Evolutionary conservation across 2,329 filamentous ascomycete genomes (phyloP).

Genomic region (Fusarium palustre): DNA sequence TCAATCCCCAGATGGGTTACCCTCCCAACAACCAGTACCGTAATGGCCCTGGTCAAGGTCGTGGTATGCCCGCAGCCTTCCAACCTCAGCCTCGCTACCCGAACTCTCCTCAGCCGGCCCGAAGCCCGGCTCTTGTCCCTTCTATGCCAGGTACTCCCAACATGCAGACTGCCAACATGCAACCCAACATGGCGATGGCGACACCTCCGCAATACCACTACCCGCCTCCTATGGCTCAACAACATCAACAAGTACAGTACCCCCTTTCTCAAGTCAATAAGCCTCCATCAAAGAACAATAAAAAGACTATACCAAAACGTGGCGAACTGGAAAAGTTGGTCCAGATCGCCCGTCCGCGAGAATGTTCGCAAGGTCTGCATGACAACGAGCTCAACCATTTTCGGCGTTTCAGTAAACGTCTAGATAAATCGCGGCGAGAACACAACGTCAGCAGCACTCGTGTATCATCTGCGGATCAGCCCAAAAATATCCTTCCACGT

Average conservation of each 20-base stretch:
- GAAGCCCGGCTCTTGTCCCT: constrained; percentile 74
- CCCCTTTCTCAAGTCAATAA: constrained; percentile 55
- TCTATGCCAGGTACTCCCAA: constrained; percentile 77
- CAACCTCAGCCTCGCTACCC: constrained; percentile 59
- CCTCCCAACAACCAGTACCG: constrained; percentile 59
- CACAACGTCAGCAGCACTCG: constrained; percentile 41
- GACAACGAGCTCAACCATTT: constrained; percentile 53
- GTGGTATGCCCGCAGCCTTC: constrained; percentile 63
- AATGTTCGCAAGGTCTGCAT: constrained; percentile 53
- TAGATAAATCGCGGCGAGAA: constrained; percentile 52
- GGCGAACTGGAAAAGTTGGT: constrained; percentile 60
- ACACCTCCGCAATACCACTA: constrained; percentile 72
- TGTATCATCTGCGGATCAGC: constrained; percentile 36
- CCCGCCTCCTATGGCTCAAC: constrained; percentile 67
- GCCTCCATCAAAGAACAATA: constrained; percentile 55
- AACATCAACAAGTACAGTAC: constrained; percentile 71
- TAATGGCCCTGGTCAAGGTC: constrained; percentile 60
- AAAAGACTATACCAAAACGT: constrained; percentile 60
- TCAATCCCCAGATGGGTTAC: constrained; percentile 60
- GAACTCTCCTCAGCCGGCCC: constrained; percentile 74
- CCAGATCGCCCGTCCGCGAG: constrained; percentile 54
- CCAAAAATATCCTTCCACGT: constrained; percentile 25
- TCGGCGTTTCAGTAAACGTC: constrained; percentile 61
- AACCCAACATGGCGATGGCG: constrained; percentile 71
- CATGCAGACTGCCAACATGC: constrained; percentile 70